phyloP scores from a whole-genome alignment of 1,284 basidiomycete species.

The Ganoderma meredithae region DNA sequence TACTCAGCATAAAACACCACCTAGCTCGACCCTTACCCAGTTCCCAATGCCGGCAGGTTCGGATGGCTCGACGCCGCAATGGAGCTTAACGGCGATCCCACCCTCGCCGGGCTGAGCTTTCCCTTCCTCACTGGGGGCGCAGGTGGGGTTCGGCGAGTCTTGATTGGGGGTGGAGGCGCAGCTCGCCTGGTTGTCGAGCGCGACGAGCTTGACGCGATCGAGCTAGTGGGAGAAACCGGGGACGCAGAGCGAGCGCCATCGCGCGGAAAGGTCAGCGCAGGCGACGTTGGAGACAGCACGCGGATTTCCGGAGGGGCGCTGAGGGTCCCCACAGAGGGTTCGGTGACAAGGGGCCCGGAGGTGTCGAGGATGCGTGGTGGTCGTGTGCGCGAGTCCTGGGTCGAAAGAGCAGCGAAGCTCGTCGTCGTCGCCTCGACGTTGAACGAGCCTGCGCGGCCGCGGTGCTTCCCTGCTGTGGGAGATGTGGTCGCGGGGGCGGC shows the following conservation, averaged over 20 bases:
- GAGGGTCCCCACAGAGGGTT: conserved; percentile 23
- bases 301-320: conserved; percentile 29
- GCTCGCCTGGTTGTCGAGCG: conserved; percentile 44
- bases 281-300: conserved; percentile 28
- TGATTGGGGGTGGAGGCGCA: conserved; percentile 61
- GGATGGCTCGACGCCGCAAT: conserved; percentile 31
- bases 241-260: background rate
- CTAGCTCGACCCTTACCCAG: conserved; percentile 22
- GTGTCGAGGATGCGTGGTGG: conserved; percentile 30
- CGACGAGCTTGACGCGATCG: conserved; percentile 18
- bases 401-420: conserved; percentile 29
- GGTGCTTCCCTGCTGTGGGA: conserved; percentile 25
- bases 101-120: conserved; percentile 6
- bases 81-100: conserved; percentile 17
- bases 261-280: conserved; percentile 2
- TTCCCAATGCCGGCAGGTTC: conserved; percentile 23
- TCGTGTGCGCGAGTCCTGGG: conserved; percentile 11
- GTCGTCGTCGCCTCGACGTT: conserved; percentile 40
- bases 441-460: conserved; percentile 45
- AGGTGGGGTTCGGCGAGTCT: conserved; percentile 66
- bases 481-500: conserved; percentile 36
- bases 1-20: background rate
- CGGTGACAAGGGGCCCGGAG: conserved; percentile 26
- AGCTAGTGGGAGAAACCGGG: conserved; percentile 13
- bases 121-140: conserved; percentile 57